A percentile compares a stretch with the other conserved stretches of the same genome.
phyloP scores from a whole-genome alignment of 148 eudicot species.

The Rhododendron henanense region DNA sequence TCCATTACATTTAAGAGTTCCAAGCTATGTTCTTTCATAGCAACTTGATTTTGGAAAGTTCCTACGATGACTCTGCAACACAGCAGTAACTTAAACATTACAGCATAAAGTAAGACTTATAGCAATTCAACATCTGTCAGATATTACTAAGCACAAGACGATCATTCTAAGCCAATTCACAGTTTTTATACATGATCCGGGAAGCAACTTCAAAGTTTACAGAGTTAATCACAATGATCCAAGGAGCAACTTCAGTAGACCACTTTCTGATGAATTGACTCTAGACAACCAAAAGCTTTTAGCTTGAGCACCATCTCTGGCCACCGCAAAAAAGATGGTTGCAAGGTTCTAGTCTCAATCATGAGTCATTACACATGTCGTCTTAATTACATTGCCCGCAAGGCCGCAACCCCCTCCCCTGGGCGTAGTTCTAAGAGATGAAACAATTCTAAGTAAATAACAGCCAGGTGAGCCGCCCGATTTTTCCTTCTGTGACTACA shows the following conservation, averaged over 20 bases:
- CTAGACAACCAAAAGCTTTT: neutral
- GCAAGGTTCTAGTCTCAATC: conserved; percentile 1
- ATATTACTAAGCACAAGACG: neutral
- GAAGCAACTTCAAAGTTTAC: neutral
- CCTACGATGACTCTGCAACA: neutral
- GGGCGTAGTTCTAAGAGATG: neutral
- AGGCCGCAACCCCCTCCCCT: neutral
- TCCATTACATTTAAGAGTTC: neutral
- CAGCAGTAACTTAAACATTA: neutral
- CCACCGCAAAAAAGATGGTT: neutral
- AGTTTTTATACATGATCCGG: neutral
- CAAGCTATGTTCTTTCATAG: neutral
- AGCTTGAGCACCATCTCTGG: neutral
- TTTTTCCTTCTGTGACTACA: neutral
- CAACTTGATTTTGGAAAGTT: neutral
- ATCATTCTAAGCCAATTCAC: neutral
- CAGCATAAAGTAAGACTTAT: neutral
- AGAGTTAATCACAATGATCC: neutral
- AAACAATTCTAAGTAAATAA: neutral
- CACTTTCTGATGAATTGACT: neutral
- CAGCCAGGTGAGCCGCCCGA: neutral
- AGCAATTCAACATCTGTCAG: neutral
- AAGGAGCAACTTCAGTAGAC: neutral
- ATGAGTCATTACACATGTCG: neutral
- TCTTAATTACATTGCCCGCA: neutral